Evolutionary conservation across 148 eudicot species (phyloP), one percentile per base, ranked within the genome.

Genomic region (Fagopyrum esculentum): DNA sequence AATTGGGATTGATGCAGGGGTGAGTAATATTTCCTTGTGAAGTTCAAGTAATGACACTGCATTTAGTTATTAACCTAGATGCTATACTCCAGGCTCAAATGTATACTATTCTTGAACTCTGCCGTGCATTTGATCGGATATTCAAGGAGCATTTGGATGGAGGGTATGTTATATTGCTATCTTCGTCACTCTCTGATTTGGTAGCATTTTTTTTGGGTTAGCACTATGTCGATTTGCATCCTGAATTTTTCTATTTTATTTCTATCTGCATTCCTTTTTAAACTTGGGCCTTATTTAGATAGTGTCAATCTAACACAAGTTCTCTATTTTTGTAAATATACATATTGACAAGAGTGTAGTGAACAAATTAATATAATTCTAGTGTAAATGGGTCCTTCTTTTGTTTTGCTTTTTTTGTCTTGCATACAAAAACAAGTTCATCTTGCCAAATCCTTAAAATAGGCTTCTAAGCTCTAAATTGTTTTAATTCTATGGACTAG

Each of bases 91-190:
- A 90, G 98, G 96, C 98, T 73, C 97, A 85, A 71, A 74, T 93
- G 75, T 93, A 86, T 75, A 82, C 85, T 52, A 84, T 93, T 64
- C 82, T 93, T 75, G 97, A 91, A 76, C 91, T 91, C 70, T 91
- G 97, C 73, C 98, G 97, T 78, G 92, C 89, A 77, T 93, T 93
- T 88, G 96, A 89, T 74, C 75, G 77, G 75, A 84, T 85, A 77
- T 90, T 90, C 72, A 86, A 86, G 82, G 92, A 90, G 82, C 96
- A 93, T 81, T 85, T 93, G 8, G 92, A 90, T 78, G 98, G 98
- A 85, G 96, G 98, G 98, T 93, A 85, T 57, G 63, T 17, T 57
- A n/a, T 22, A 10, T 57, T 6, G 3, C 6, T n/a, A 0, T 57
- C 30, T 22, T 57, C 9, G 3, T 7, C 52, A 49, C 52, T 49